These are phyloP conservation scores for Saturnispora serradocipensis DNA, from an alignment of 805 yeast genomes.

Conservation along the genomic window DNA sequence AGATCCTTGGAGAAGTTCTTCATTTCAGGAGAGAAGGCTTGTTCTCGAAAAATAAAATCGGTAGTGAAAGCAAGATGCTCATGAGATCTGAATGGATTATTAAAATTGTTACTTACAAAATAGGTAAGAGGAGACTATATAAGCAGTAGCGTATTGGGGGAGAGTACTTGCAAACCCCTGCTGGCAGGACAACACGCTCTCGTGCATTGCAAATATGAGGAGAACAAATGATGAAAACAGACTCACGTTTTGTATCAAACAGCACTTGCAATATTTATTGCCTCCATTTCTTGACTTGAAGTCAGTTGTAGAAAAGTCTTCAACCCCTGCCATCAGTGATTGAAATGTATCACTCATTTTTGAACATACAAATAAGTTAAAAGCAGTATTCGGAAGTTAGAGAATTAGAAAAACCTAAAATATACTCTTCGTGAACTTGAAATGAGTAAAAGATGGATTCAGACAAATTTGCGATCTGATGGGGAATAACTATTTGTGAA, in stretches of 20 bases:
- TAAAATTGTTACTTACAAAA: not conserved
- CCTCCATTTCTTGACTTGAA: not conserved
- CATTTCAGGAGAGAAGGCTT: not conserved
- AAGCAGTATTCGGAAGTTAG: not conserved
- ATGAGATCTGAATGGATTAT: not conserved
- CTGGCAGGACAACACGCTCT: not conserved
- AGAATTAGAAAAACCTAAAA: not conserved
- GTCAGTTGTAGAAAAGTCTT: not conserved
- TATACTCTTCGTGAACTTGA: not conserved
- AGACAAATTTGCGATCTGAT: not conserved
- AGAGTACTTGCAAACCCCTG: not conserved
- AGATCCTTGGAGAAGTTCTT: not conserved
- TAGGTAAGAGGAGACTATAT: not conserved
- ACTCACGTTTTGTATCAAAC: no score
- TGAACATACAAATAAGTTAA: not conserved
- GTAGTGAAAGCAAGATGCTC: not conserved
- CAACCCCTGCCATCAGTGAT: slow-evolving; percentile 1
- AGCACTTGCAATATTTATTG: not conserved
- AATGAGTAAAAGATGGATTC: not conserved
- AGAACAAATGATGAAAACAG: no score
- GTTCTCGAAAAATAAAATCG: not conserved
- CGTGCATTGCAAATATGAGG: no score
- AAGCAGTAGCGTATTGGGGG: not conserved
- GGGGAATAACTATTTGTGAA: not conserved
- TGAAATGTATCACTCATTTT: not conserved